Evolutionary conservation across 306 rosid species (phyloP), one percentile per base, ranked within the genome.

Genomic region (Inga leiocalycina): DNA sequence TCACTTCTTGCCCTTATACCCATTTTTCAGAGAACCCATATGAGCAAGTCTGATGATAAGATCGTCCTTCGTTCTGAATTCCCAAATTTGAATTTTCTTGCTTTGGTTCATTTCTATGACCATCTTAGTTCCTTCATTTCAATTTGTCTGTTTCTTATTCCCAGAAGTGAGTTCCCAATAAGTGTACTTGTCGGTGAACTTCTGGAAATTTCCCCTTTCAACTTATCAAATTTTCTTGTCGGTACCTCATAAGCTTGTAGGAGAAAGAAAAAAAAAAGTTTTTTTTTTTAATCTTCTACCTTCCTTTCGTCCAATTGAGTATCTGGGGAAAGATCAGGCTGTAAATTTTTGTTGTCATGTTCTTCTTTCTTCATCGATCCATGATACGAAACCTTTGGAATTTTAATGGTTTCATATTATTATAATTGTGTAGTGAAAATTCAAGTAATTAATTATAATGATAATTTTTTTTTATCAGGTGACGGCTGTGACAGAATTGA

Each of bases 401-500:
- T 41, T 17, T 5, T 16, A 52, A 15, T 13, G 78, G 74, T 80
- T 77, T 8, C 37, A 52, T 81, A 37, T 71, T 54, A 30, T 75
- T 45, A 45, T 11, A 6, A 39, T 39, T 72, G 17, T 64, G 71
- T 19, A 27, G 15, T 83, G 74, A 66, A 66, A 77, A n/a, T 71
- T 83, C 54, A 19, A 73, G 62, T 35, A n/a, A 59, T 79, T 19
- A n/a, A 59, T 79, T 48, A 77, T 80, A 19, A 59, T 61, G 41
- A 73, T 81, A 72, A 46, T 86, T 84, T 37, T 5, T 37, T 37
- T 37, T 37, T 37, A 5, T 72, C 92, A 94, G 98, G 93, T 91
- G 85, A 94, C 86, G 2, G 81, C 85, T 71, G 97, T 90, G 45
- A 89, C 86, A 77, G 97, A 92, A 88, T 56, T 90, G 76, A 90